Base-by-base conservation (phyloP, 2,329 filamentous ascomycete species). In the Monilinia vaccinii-corymbosi region DNA sequence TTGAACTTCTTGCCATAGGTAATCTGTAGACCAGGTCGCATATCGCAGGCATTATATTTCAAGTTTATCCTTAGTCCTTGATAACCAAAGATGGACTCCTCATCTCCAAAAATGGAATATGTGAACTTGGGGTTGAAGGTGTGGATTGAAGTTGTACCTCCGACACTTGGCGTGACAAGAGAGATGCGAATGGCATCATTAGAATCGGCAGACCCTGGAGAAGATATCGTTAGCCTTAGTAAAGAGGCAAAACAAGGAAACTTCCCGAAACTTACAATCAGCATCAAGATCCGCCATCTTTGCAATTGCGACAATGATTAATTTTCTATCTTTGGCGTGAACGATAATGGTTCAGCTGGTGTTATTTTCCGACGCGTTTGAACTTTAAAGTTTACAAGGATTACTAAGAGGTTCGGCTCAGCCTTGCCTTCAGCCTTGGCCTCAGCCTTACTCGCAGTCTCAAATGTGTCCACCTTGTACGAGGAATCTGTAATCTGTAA, bases 101-200 rank as follows among this genome's bases (percentile, higher is more conserved):
- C 87, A n/a, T 97, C 88, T 69, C 91, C 91, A 67, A 97, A 97
- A 64, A 99, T 88, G 1, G 90, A 79, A 73, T 97, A 96, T 21
- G 93, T 97, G 73, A 92, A 95, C 70, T 83, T 82, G 0, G 94
- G 95, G 62, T 89, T 81, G 73, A 99, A 97, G 32, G 82, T 81
- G 31, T 82, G 80, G 66, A 87, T 75, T 36, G 80, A 81, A 67
- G 81, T 83, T 53, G 81, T 70, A 64, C 78, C 77, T 9, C 74
- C 74, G 21, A 76, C 73, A 7, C 77, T 74, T 13, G 81, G 77
- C 45, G 77, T 75, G 21, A 83, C 75, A 40, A 89, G 78, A 56
- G 81, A 83, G 68, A 91, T 79, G 57, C 76, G 77, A 67, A 88
- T 72, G 60, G 84, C 83, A 67, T 87, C 80, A 66, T 69, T 72